phyloP scores from a whole-genome alignment of 106 monocot genomes.

The Dendrobium chrysotoxum region DNA sequence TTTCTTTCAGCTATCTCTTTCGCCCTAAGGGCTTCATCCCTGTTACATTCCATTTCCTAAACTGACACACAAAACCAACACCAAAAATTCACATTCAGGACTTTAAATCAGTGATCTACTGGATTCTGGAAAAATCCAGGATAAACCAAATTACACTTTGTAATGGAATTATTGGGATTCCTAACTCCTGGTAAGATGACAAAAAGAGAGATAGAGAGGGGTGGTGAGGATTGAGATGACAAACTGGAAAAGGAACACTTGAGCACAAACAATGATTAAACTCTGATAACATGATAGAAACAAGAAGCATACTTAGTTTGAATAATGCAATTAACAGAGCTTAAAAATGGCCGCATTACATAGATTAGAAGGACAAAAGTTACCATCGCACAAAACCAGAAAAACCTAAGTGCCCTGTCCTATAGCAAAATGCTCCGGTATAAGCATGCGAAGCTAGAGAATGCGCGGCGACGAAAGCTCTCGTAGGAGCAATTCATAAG shows the following conservation, averaged over 20 bases:
- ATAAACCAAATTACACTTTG: background rate
- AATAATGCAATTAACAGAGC: background rate
- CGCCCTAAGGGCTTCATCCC: slow-evolving; percentile 48
- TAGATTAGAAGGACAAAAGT: background rate
- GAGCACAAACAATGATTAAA: background rate
- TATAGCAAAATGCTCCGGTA: too few relatives aligned
- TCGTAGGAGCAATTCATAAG: background rate
- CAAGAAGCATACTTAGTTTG: background rate
- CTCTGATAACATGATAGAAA: background rate
- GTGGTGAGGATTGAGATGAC: background rate
- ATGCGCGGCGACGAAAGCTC: background rate
- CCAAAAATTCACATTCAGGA: background rate
- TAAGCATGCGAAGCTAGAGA: background rate
- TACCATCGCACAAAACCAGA: background rate
- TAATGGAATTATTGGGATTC: background rate
- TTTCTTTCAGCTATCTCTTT: slow-evolving; percentile 44
- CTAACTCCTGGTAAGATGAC: background rate
- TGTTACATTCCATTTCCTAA: slow-evolving; percentile 39
- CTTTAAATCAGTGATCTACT: background rate
- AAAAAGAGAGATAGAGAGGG: background rate
- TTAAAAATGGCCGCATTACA: slow-evolving; percentile 1
- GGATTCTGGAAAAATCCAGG: background rate
- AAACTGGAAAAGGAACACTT: background rate
- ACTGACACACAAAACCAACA: background rate
- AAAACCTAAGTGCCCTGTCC: background rate